Conservation (phyloP, 2,329 filamentous ascomycete species). For the Volutella citrinella region DNA sequence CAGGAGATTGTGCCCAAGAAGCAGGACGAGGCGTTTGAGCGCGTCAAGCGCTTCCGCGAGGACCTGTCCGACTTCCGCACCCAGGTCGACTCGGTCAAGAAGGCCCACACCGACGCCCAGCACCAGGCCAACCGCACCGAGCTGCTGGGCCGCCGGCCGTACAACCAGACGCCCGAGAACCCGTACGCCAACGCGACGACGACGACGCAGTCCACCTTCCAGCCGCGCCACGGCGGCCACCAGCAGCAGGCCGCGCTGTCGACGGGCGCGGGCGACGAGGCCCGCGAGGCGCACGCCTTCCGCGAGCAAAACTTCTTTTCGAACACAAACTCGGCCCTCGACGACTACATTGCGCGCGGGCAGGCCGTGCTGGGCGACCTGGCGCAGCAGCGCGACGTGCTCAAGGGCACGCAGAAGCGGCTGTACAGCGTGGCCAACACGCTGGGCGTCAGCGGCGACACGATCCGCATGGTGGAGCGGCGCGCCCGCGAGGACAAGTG, state of each 20-base stretch:
- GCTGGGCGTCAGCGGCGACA: conserved; percentile 88
- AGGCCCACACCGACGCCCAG: conserved; percentile 70
- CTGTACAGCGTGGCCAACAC: conserved; percentile 94
- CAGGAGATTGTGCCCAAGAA: conserved; percentile 89
- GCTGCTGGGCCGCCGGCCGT: conserved; percentile 80
- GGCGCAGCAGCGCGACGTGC: conserved; percentile 84
- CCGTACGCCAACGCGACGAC: conserved; percentile 68
- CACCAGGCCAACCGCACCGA: conserved; percentile 69
- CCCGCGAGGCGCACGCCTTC: conserved; percentile 77
- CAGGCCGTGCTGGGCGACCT: conserved; percentile 87
- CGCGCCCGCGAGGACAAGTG: conserved; percentile 94
- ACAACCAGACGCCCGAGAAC: conserved; percentile 81
- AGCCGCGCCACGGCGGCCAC: conserved; percentile 40
- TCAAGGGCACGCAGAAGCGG: conserved; percentile 89
- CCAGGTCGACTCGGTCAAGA: conserved; percentile 75
- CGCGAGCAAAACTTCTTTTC: conserved; percentile 86
- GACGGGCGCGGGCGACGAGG: conserved; percentile 57
- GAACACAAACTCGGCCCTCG: conserved; percentile 77
- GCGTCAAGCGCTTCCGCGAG: conserved; percentile 78
- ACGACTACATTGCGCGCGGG: conserved; percentile 90
- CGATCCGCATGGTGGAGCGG: conserved; percentile 93
- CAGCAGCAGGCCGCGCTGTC: conserved; percentile 27
- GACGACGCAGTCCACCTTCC: conserved; percentile 34
- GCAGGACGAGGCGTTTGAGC: conserved; percentile 83
- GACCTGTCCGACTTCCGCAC: conserved; percentile 79